A percentile compares a stretch with the other conserved stretches of the same genome.
Evolutionary conservation across 371 early-diverging fungal genomes (phyloP).

Genomic region (Syncephalastrum sp.): DNA sequence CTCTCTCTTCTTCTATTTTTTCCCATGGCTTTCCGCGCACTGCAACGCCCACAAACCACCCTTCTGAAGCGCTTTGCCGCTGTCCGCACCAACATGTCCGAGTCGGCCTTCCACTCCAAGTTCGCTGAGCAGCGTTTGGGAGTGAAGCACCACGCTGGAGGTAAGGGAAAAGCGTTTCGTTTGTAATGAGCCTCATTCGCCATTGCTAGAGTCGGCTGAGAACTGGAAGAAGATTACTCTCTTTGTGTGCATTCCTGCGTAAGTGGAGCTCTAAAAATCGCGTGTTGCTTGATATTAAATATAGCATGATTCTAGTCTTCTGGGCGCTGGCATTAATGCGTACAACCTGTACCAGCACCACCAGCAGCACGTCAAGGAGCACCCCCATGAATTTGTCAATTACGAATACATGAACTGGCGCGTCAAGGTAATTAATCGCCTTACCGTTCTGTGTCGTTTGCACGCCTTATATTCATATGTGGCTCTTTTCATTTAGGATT

Average conservation of each 20-base stretch:
- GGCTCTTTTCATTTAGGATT: slow-evolving; percentile 16
- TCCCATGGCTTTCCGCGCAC: slow-evolving; percentile 32
- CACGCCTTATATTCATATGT: no score
- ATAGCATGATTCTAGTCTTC: slow-evolving; percentile 21
- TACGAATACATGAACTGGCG: slow-evolving; percentile 51
- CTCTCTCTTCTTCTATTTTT: slow-evolving; percentile 8
- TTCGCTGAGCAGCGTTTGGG: slow-evolving; percentile 40
- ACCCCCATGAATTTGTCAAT: slow-evolving; percentile 40
- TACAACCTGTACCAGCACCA: slow-evolving; percentile 43
- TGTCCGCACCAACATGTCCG: slow-evolving; percentile 23
- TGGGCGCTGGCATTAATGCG: slow-evolving; percentile 42
- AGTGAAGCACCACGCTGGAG: slow-evolving; percentile 45
- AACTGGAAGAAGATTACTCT: slow-evolving; percentile 53
- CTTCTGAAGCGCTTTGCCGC: slow-evolving; percentile 36
- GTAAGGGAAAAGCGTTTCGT: slow-evolving; percentile 14
- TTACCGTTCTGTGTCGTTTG: no score
- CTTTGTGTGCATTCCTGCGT: slow-evolving; percentile 51
- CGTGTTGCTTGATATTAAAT: neutral
- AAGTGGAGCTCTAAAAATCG: slow-evolving; percentile 14
- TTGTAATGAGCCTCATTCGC: neutral
- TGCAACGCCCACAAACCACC: slow-evolving; percentile 27
- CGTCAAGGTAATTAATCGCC: slow-evolving; percentile 18
- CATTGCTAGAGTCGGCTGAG: slow-evolving; percentile 37
- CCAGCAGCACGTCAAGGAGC: slow-evolving; percentile 37
- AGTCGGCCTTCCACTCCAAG: slow-evolving; percentile 17